phyloP scores from a whole-genome alignment of 495 filamentous ascomycete species.

The Aspergillus cavernicola region DNA sequence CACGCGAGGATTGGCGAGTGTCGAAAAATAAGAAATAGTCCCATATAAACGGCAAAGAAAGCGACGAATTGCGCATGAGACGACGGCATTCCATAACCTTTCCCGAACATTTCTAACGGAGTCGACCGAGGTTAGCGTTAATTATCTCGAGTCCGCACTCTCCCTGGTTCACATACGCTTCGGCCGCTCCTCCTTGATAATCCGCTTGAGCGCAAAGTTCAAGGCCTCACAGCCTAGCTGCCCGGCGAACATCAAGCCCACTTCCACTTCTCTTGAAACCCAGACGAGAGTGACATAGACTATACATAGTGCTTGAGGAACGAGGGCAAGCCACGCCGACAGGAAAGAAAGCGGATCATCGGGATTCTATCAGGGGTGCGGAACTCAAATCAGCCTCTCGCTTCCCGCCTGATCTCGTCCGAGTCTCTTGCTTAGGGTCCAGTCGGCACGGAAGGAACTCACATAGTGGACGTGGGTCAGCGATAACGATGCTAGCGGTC shows the following conservation, averaged over 20 bases:
- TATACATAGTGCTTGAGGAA: constrained; percentile 86
- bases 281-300: constrained; percentile 85
- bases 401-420: not conserved
- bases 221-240: constrained; percentile 92
- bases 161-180: constrained; percentile 46
- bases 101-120: constrained; percentile 70
- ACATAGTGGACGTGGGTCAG: constrained; percentile 97
- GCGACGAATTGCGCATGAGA: constrained; percentile 93
- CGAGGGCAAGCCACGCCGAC: constrained; percentile 88
- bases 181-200: constrained; percentile 89
- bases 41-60: constrained; percentile 80
- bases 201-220: constrained; percentile 84
- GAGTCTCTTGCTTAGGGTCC: no score
- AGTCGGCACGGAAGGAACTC: constrained; percentile 18
- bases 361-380: constrained; percentile 66
- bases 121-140: not conserved
- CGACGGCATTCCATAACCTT: constrained; percentile 98
- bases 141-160: not conserved
- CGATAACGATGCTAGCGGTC: constrained; percentile 80
- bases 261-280: constrained; percentile 86
- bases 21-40: constrained; percentile 76
- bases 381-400: constrained; percentile 15
- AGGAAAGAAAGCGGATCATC: constrained; percentile 77
- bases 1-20: constrained; percentile 58
- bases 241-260: constrained; percentile 84